phyloP scores from a whole-genome alignment of 768 basidiomycete species.

The Candolleomyces eurysporus region DNA sequence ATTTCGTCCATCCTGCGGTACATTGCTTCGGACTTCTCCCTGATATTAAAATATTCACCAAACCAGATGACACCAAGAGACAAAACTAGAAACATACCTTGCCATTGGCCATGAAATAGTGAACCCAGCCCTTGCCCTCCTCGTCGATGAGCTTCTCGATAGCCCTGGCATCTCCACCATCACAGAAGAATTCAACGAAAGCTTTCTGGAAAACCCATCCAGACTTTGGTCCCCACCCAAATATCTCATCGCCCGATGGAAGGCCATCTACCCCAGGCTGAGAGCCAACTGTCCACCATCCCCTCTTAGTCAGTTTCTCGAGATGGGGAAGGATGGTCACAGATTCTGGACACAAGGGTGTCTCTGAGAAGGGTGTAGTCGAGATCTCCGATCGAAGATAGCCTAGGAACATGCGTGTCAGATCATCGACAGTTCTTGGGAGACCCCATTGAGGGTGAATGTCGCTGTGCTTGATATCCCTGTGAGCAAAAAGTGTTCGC shows the following conservation, averaged over 20 bases:
- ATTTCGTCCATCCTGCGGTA: conserved; percentile 76
- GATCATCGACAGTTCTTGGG: conserved; percentile 60
- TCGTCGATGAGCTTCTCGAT: conserved; percentile 58
- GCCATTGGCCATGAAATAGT: conserved; percentile 83
- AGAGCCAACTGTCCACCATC: conserved; percentile 96
- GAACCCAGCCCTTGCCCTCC: conserved; percentile 64
- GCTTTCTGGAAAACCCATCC: conserved; percentile 98
- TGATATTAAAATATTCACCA: conserved; percentile 23
- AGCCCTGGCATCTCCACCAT: conserved; percentile 49
- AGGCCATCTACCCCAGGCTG: conserved; percentile 91
- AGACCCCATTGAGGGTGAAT: conserved; percentile 74
- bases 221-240: conserved; percentile 91
- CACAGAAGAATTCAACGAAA: conserved; percentile 95
- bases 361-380: conserved; percentile 86
- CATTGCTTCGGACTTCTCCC: conserved; percentile 82
- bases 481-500: background rate
- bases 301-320: conserved; percentile 67
- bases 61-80: background rate
- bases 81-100: conserved; percentile 45
- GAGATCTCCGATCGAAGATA: conserved; percentile 73
- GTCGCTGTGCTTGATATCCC: conserved; percentile 50
- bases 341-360: conserved; percentile 81
- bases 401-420: conserved; percentile 76
- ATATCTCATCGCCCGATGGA: conserved; percentile 67
- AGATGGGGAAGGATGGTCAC: conserved; percentile 75